Evolutionary conservation across 441 rosid species (phyloP).

Genomic region (Adansonia madagascariensis): DNA sequence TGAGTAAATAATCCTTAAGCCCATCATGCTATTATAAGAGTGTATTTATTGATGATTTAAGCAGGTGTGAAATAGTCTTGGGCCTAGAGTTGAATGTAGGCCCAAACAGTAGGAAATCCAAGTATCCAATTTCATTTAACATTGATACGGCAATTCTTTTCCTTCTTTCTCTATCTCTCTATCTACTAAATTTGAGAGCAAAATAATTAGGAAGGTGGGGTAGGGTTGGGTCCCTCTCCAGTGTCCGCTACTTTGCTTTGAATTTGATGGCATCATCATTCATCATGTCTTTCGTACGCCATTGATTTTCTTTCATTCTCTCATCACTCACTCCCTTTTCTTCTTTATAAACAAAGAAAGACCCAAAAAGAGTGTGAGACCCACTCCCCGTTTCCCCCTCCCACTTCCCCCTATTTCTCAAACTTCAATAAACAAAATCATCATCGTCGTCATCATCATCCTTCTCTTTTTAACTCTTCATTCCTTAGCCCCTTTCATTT

Average conservation of each 20-base stretch:
- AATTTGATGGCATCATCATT: too few species aligned
- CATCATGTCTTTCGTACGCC: conserved; percentile 12
- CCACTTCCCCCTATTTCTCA: not conserved
- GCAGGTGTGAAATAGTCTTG: not conserved
- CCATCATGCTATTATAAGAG: too few species aligned
- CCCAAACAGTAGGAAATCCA: not conserved
- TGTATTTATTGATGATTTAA: not conserved
- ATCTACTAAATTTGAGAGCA: not conserved
- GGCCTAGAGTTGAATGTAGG: not conserved
- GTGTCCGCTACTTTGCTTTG: not conserved
- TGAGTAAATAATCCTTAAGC: too few species aligned
- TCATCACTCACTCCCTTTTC: not conserved
- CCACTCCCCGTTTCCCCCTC: not conserved
- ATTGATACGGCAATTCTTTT: too few species aligned
- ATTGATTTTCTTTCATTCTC: not conserved
- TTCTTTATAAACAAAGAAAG: not conserved
- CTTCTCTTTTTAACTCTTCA: not conserved
- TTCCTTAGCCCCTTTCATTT: not conserved
- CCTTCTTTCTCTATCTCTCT: not conserved
- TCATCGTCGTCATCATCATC: not conserved
- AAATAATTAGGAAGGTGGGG: not conserved
- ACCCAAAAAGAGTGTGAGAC: not conserved
- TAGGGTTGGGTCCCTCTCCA: too few species aligned
- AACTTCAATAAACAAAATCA: not conserved
- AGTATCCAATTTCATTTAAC: not conserved